Percentiles rank a stretch among this genome's conserved stretches.
Evolutionary conservation across 176 grass and related monocot species (phyloP).

Genomic region (Leersia perrieri): DNA sequence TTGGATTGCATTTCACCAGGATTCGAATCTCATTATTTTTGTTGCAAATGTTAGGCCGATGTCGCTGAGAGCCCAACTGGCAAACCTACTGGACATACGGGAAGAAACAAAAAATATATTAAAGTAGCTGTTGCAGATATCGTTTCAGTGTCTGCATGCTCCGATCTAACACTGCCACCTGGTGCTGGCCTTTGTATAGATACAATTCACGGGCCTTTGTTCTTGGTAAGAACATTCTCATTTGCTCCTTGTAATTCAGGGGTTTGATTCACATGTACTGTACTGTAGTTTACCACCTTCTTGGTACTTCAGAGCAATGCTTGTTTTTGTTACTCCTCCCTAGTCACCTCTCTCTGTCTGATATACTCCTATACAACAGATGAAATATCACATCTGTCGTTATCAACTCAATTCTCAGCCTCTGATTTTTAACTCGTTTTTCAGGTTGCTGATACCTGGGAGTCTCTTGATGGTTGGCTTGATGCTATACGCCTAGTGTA

Average conservation of each 20-base stretch:
- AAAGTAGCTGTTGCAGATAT: conserved; percentile 58
- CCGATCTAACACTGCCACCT: conserved; percentile 65
- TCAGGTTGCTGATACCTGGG: conserved; percentile 83
- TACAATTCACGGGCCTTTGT: conserved; percentile 57
- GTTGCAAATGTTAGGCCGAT: conserved; percentile 34
- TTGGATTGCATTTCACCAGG: neutral
- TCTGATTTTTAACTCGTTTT: neutral
- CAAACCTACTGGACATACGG: conserved; percentile 17
- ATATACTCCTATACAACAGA: neutral
- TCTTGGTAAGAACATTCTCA: conserved; percentile 42
- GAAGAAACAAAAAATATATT: conserved; percentile 50
- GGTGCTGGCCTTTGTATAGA: conserved; percentile 70
- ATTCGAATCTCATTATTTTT: neutral
- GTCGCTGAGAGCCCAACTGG: conserved; percentile 40
- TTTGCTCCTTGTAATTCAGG: neutral
- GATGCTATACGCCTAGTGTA: conserved; percentile 76
- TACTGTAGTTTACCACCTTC: neutral
- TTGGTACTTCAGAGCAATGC: neutral
- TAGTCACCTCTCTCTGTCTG: neutral
- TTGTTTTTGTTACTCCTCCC: neutral
- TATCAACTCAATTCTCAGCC: neutral
- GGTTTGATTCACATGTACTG: neutral
- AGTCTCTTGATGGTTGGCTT: conserved; percentile 63
- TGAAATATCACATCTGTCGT: neutral
- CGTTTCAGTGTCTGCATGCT: conserved; percentile 56